Evolutionary conservation across 2,329 filamentous ascomycete genomes (phyloP), one percentile per base, ranked within the genome.

Genomic region (Aspergillus nomiae): DNA sequence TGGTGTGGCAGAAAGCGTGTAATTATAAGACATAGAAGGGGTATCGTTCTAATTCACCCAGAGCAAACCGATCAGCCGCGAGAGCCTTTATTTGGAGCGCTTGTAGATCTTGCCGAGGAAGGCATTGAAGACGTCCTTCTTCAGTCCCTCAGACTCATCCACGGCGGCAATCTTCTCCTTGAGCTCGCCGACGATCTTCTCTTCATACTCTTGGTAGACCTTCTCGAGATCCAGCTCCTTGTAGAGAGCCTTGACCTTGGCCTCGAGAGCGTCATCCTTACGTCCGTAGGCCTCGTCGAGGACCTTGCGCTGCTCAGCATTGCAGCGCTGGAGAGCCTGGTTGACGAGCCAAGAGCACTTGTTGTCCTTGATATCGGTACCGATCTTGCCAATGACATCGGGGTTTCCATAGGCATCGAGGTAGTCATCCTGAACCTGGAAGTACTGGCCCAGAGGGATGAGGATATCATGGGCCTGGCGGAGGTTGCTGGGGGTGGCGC

Each of bases 291-390:
- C 94, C 62, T 92, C 88, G 76, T 97, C 92, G 58, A 99, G 89
- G 45, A 96, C 80, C 81, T 91, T 86, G 75, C 93, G 89, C 86
- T 99, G 95, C 78, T 94, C 92, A 1, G 92, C 89, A 2, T 86
- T 94, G 68, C 87, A 91, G 66, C 90, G 86, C 77, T 89, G 86
- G 63, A 99, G 85, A 54, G 95, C 95, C 81, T 97, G 90, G 86
- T 99, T 99, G 80, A 99, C 87, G 64, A 99, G 84, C 95, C 95
- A 99, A 48, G 92, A 96, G 86, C 95, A 99, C 87, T 99, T 99
- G 87, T 99, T 99, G 83, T 99, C 95, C 85, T 94, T 90, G 80
- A 99, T 99, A 76, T 99, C 95, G 64, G 95, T 99, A 69, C 95
- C 95, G 69, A 98, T 97, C 88, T 99, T 99, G 80, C 95, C 95